Conservation (phyloP, 208 protist genomes). For the Phytomonas serpens region DNA sequence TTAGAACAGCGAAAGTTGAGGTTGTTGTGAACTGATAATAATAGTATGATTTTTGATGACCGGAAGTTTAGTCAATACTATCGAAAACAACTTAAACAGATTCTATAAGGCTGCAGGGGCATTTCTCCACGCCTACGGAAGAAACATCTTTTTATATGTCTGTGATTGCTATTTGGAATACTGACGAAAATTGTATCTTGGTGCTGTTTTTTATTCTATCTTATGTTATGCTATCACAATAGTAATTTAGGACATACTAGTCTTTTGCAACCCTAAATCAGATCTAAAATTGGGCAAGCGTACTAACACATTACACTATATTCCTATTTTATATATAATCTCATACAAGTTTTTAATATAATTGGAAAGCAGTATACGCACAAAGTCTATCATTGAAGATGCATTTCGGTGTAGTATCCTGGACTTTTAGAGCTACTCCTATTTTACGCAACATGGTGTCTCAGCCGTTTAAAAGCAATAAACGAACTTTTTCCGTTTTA, state of each 20-base stretch:
- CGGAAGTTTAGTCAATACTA: background rate
- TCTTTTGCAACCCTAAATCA: too few species aligned
- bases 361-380: background rate
- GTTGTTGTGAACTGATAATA: background rate
- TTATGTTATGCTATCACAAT: background rate
- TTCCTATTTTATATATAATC: constrained; percentile 13
- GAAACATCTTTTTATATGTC: background rate
- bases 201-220: background rate
- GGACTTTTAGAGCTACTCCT: too few species aligned
- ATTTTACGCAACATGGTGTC: too few species aligned
- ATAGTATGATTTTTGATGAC: background rate
- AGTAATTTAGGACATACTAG: background rate
- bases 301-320: background rate
- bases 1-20: background rate
- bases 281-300: too few species aligned
- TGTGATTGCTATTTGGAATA: background rate
- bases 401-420: too few species aligned
- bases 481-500: too few species aligned
- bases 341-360: background rate
- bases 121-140: background rate
- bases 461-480: too few species aligned
- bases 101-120: background rate
- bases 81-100: background rate
- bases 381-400: background rate
- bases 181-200: background rate